Evolutionary conservation across 2,329 filamentous ascomycete species (phyloP), one percentile per base, ranked within the genome.

Genomic region (Claviceps fusiformis): DNA sequence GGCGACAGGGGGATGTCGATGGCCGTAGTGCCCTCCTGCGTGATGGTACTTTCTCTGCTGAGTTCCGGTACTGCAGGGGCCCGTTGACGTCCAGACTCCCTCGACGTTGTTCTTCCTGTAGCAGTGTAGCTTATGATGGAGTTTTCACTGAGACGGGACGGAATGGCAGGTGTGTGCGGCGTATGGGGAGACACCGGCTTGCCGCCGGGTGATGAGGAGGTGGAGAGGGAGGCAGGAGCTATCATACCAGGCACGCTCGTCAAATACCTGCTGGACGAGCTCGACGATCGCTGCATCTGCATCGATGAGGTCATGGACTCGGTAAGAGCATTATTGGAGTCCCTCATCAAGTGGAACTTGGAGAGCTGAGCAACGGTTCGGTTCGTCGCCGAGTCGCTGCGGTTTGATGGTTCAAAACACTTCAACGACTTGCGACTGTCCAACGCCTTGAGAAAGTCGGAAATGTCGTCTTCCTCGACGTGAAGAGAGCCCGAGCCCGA

Each of bases 281-380:
- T 87, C 5, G 87, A 89, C 0, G 89, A 93, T 44, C 88, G 82
- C 50, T 95, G 87, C 56, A 96, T 73, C 62, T 95, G 82, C 63
- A 90, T 79, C 0, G 92, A 97, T 0, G 89, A 93, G 33, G 89
- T 89, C 78, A 98, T 89, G 0, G 90, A 95, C 54, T 98, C 93
- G 0, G 89, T 95, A 45, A 98, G 77, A 5, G 83, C 87, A 55
- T 89, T 87, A 64, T 95, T 91, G 0, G 89, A 91, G 58, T 96
- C 92, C 60, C 83, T 81, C 87, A 97, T 92, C 56, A 82, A 79
- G 63, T 93, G 89, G 65, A 93, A 97, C 62, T 87, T 89, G 27
- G 83, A 86, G 45, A 95, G 76, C 61, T 92, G 87, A 46, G 87
- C 87, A 41, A 83, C 85, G 0, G 89, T 91, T 60, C 82, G 81